These are phyloP conservation scores for Psidium friedrichsthalianum DNA, from an alignment of 345 rosid genomes.

Conservation along the genomic window DNA sequence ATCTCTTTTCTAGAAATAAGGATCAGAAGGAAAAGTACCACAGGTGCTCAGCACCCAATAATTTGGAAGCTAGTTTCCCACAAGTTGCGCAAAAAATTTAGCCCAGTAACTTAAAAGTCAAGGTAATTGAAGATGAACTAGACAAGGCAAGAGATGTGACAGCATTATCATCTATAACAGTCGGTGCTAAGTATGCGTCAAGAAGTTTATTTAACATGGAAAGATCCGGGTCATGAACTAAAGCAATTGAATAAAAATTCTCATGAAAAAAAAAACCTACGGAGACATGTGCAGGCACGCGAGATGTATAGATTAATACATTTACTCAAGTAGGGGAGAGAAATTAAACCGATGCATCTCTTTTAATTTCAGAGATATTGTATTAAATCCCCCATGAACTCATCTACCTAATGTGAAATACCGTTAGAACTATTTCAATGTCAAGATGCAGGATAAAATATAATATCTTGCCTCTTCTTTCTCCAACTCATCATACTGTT, in stretches of 20 bases:
- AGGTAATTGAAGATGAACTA: not conserved
- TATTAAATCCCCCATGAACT: slow-evolving; percentile 94
- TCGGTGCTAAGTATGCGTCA: not conserved
- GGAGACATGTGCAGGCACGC: not conserved
- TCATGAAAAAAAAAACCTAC: not conserved
- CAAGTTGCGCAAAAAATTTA: not conserved
- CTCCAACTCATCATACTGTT: slow-evolving; percentile 79
- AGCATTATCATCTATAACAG: not conserved
- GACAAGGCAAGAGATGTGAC: not conserved
- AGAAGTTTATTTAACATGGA: not conserved
- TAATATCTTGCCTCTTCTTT: slow-evolving; percentile 54
- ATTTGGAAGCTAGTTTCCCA: not conserved
- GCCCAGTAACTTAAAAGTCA: not conserved
- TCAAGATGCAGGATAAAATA: not conserved
- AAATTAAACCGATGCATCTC: slow-evolving; percentile 91
- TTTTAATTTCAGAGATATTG: slow-evolving; percentile 84
- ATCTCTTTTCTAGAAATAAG: slow-evolving; percentile 32
- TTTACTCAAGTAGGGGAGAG: not conserved
- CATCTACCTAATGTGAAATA: slow-evolving; percentile 58
- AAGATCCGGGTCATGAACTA: not conserved
- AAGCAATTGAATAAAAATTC: not conserved
- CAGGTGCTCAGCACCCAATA: not conserved
- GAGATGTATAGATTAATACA: not conserved
- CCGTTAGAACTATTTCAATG: not conserved
- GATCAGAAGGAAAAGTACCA: not conserved